Conservation (phyloP, 805 yeast species). For the Vanderwaltozyma verrucispora region DNA sequence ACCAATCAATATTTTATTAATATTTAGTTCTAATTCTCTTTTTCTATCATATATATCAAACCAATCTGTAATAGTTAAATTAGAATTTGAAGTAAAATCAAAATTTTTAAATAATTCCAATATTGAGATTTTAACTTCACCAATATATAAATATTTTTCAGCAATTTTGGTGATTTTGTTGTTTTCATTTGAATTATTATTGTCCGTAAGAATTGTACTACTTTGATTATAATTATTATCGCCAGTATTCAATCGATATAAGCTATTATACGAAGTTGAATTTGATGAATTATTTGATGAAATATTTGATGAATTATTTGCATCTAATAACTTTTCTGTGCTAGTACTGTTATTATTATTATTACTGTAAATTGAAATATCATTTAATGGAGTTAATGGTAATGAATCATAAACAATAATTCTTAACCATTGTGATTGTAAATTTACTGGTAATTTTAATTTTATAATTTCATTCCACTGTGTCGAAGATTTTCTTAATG, state of each 20-base stretch:
- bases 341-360: neutral
- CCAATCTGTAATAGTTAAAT: constrained; percentile 16
- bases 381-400: constrained; percentile 7
- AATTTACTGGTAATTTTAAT: constrained; percentile 19
- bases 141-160: constrained; percentile 20
- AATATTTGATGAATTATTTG: too few relatives aligned
- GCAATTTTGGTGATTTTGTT: neutral
- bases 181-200: neutral
- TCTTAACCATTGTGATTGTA: constrained; percentile 21
- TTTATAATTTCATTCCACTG: constrained; percentile 22
- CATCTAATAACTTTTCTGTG: too few relatives aligned
- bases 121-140: constrained; percentile 23
- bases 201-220: neutral
- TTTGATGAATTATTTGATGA: too few relatives aligned
- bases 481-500: constrained; percentile 13
- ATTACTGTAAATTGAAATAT: neutral
- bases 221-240: neutral
- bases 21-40: constrained; percentile 1
- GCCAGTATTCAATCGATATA: too few relatives aligned
- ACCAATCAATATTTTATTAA: constrained; percentile 11
- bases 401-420: constrained; percentile 23
- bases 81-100: constrained; percentile 11
- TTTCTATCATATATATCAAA: constrained; percentile 20
- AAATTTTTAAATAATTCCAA: constrained; percentile 18
- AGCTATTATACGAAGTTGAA: too few relatives aligned